phyloP scores from a whole-genome alignment of 495 filamentous ascomycete species.

The Viridothelium virens region DNA sequence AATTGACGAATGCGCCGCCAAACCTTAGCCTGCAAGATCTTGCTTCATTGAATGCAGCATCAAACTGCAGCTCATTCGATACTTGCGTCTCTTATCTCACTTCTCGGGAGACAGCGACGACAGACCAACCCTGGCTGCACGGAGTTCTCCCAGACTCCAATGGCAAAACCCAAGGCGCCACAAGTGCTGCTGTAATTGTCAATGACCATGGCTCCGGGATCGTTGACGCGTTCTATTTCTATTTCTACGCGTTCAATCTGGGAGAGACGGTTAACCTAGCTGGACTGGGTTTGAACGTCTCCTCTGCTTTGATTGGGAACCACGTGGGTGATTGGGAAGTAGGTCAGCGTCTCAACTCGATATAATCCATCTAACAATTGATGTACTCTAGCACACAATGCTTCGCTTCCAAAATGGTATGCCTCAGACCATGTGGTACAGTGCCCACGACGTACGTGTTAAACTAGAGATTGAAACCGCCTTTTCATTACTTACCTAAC shows the following conservation, averaged over 20 bases:
- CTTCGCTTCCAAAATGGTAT: constrained; percentile 52
- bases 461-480: constrained; percentile 50
- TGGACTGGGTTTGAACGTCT: constrained; percentile 33
- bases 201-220: constrained; percentile 45
- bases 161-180: constrained; percentile 41
- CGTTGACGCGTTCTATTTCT: constrained; percentile 59
- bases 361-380: not conserved
- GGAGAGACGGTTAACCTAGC: constrained; percentile 21
- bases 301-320: constrained; percentile 14
- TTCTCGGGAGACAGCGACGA: constrained; percentile 22
- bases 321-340: constrained; percentile 31
- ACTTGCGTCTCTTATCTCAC: not conserved
- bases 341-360: not conserved
- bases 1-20: constrained; percentile 35
- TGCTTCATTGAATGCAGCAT: constrained; percentile 19
- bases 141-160: constrained; percentile 36
- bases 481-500: constrained; percentile 24
- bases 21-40: constrained; percentile 50
- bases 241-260: constrained; percentile 57
- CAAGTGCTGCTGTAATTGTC: constrained; percentile 45
- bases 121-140: constrained; percentile 45
- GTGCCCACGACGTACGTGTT: not conserved
- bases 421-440: constrained; percentile 50
- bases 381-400: constrained; percentile 52
- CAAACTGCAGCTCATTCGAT: constrained; percentile 21